Conservation (phyloP, 1,284 basidiomycete species). For the Retiboletus fuscus region DNA sequence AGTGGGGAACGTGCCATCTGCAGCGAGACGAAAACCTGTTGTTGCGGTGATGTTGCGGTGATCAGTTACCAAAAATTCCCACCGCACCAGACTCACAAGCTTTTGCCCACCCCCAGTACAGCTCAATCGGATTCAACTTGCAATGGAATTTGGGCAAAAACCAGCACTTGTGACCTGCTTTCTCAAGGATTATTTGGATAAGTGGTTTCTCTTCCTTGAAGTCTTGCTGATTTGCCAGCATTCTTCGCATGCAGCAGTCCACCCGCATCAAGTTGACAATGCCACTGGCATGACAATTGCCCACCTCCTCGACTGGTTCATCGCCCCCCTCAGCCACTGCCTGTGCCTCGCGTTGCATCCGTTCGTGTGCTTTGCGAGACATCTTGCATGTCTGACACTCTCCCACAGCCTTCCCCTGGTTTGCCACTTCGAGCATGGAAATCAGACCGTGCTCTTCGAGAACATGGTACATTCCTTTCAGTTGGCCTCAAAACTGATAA, state of each 20-base stretch:
- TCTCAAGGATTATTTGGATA: slow-evolving; percentile 18
- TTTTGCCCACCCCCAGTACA: slow-evolving; percentile 36
- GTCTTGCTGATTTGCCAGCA: slow-evolving; percentile 14
- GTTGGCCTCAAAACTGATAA: neutral
- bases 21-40: neutral
- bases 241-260: slow-evolving; percentile 15
- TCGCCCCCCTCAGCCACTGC: neutral
- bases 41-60: too few species aligned
- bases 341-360: neutral
- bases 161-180: slow-evolving; percentile 13
- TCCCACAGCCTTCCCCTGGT: neutral
- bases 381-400: neutral
- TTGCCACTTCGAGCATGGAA: neutral
- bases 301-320: neutral
- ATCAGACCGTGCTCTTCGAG: neutral
- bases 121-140: slow-evolving; percentile 39
- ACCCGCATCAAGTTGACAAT: neutral
- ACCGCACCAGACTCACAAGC: neutral
- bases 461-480: neutral
- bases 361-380: neutral
- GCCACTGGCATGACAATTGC: too few species aligned
- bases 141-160: slow-evolving; percentile 14
- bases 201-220: slow-evolving; percentile 22
- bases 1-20: slow-evolving; percentile 1
- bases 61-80: too few species aligned